Conservation (phyloP, 768 basidiomycete genomes). For the Obba rivulosa region DNA sequence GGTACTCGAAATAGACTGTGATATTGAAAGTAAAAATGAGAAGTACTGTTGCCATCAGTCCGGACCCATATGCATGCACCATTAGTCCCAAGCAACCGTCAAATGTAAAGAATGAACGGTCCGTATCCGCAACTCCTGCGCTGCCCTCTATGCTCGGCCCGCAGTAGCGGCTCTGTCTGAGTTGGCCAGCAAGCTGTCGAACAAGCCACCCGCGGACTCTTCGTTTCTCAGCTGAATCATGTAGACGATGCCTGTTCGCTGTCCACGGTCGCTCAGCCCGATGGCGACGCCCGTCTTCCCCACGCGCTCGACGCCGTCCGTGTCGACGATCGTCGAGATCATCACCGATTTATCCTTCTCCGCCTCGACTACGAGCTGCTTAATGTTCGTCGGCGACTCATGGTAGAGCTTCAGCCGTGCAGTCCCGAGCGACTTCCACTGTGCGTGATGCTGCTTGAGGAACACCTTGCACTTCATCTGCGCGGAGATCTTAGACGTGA, state of each 20-base stretch:
- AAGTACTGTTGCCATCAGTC: too few relatives aligned
- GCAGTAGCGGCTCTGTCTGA: slow-evolving; percentile 56
- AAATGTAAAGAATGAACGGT: too few relatives aligned
- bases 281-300: slow-evolving; percentile 98
- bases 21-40: neutral
- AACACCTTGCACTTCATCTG: slow-evolving; percentile 99
- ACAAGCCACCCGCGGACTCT: slow-evolving; percentile 75
- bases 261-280: slow-evolving; percentile 89
- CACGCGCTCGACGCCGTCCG: slow-evolving; percentile 96
- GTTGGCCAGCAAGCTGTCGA: slow-evolving; percentile 80
- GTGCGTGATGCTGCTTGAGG: slow-evolving; percentile 90
- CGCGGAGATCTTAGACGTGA: slow-evolving; percentile 72
- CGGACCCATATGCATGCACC: too few relatives aligned
- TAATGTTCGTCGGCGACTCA: slow-evolving; percentile 81
- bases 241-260: slow-evolving; percentile 89
- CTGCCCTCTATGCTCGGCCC: too few relatives aligned
- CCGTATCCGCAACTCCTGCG: too few relatives aligned
- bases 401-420: slow-evolving; percentile 85
- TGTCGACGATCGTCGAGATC: slow-evolving; percentile 93
- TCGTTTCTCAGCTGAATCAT: slow-evolving; percentile 97
- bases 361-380: slow-evolving; percentile 93
- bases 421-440: slow-evolving; percentile 93
- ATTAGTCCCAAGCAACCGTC: too few relatives aligned
- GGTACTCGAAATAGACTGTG: neutral
- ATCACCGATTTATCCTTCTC: slow-evolving; percentile 74